Conservation (phyloP, 2,329 filamentous ascomycete genomes). For the Pestalotiopsis sp. region DNA sequence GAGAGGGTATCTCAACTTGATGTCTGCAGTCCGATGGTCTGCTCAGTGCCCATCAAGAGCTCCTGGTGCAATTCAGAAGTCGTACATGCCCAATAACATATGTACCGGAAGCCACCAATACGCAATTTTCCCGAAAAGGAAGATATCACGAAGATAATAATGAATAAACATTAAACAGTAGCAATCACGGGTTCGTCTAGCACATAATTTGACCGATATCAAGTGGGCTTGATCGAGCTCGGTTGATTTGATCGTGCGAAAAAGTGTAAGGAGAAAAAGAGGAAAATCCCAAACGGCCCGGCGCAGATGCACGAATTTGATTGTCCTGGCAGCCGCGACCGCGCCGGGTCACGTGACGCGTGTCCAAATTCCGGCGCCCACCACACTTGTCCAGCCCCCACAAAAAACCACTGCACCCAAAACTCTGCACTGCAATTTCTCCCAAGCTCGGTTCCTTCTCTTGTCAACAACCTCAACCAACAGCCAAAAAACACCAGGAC, state of each 20-base stretch:
- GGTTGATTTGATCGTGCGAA: constrained; percentile 64
- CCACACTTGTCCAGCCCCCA: not conserved
- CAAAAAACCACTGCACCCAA: not conserved
- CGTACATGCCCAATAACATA: not conserved
- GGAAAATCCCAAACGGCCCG: constrained; percentile 14
- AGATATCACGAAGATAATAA: constrained; percentile 22
- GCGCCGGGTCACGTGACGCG: not conserved
- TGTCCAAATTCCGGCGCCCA: not conserved
- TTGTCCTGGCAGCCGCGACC: not conserved
- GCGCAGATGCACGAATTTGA: not conserved
- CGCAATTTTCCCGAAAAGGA: constrained; percentile 24
- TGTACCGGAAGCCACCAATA: constrained; percentile 32
- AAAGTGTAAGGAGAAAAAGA: constrained; percentile 44
- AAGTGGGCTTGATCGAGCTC: constrained; percentile 51
- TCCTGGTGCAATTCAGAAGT: not conserved
- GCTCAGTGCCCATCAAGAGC: not conserved
- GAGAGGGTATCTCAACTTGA: not conserved
- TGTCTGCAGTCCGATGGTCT: not conserved
- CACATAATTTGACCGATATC: constrained; percentile 63
- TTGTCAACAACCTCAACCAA: not conserved
- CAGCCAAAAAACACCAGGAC: not conserved
- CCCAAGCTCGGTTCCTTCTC: not conserved
- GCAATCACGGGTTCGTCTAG: constrained; percentile 45
- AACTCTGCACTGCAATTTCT: not conserved
- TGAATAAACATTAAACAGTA: constrained; percentile 18